Evolutionary conservation across 192 early-diverging fungal genomes (phyloP).

Genomic region (Podila epigama): DNA sequence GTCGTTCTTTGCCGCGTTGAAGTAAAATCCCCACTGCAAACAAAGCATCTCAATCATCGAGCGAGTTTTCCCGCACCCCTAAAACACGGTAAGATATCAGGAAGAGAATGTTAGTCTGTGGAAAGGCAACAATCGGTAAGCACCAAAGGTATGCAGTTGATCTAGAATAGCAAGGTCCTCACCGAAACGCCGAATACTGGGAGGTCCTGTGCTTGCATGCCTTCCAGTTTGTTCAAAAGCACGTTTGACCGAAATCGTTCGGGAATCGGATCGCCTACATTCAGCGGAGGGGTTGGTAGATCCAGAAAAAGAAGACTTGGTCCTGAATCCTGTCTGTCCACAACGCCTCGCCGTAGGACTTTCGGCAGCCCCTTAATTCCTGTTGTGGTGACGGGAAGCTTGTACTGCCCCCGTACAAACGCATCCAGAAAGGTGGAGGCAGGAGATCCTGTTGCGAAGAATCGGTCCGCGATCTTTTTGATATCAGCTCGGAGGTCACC

Average conservation of each 20-base stretch:
- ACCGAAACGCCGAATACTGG: slow-evolving; percentile 18
- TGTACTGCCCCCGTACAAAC: no score
- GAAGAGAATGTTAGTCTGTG: not conserved
- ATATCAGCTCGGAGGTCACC: no score
- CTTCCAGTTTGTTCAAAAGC: slow-evolving; percentile 4
- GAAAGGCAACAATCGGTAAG: not conserved
- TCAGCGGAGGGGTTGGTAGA: slow-evolving; percentile 11
- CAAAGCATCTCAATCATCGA: slow-evolving; percentile 25
- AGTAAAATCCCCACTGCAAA: slow-evolving; percentile 31
- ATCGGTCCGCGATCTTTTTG: no score
- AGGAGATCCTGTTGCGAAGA: no score
- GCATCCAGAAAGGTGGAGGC: no score
- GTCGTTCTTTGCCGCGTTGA: slow-evolving; percentile 12
- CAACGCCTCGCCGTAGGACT: no score
- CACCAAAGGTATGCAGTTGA: not conserved
- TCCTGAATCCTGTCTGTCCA: no score
- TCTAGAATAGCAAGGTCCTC: not conserved
- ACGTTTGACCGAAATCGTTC: slow-evolving; percentile 17
- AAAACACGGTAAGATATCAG: not conserved
- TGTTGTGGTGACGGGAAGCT: no score
- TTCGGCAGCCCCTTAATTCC: no score
- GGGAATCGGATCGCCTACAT: not conserved
- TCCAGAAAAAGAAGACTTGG: slow-evolving; percentile 28
- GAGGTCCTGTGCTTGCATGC: slow-evolving; percentile 7
- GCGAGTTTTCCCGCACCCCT: slow-evolving; percentile 20